phyloP scores from a whole-genome alignment of 208 protist genomes.

The Leptomonas seymouri region DNA sequence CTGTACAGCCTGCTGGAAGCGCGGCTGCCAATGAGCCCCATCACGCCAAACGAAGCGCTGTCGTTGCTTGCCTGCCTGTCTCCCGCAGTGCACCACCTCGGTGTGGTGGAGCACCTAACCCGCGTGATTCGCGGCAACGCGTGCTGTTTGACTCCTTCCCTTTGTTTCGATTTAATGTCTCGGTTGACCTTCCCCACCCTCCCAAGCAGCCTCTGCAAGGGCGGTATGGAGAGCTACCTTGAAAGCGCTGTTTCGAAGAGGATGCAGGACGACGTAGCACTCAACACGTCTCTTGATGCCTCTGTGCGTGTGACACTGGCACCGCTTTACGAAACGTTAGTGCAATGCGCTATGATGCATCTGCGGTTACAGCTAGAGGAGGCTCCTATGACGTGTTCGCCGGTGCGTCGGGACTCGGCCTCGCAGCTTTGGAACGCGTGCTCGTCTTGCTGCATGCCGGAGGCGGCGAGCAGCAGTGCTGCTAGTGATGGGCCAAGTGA shows the following conservation, averaged over 20 bases:
- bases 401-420: background rate
- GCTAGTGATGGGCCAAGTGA: background rate
- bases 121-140: conserved; percentile 20
- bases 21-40: conserved; percentile 30
- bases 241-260: background rate
- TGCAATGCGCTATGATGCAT: conserved; percentile 12
- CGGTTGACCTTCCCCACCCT: conserved; percentile 3
- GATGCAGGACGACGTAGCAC: background rate
- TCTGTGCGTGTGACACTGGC: conserved; percentile 12
- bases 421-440: background rate
- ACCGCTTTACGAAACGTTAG: conserved; percentile 12
- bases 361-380: conserved; percentile 4
- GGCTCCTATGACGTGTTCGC: background rate
- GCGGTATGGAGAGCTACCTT: background rate
- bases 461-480: background rate
- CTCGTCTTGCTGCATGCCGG: background rate
- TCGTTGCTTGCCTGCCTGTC: conserved; percentile 3
- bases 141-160: conserved; percentile 13
- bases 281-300: background rate
- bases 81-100: conserved; percentile 14
- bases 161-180: conserved; percentile 21
- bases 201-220: conserved; percentile 2
- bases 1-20: conserved; percentile 27
- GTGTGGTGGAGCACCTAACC: conserved; percentile 29
- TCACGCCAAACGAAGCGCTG: conserved; percentile 37